Conservation (phyloP, 257 asterid species). For the Voacanga thouarsii region DNA sequence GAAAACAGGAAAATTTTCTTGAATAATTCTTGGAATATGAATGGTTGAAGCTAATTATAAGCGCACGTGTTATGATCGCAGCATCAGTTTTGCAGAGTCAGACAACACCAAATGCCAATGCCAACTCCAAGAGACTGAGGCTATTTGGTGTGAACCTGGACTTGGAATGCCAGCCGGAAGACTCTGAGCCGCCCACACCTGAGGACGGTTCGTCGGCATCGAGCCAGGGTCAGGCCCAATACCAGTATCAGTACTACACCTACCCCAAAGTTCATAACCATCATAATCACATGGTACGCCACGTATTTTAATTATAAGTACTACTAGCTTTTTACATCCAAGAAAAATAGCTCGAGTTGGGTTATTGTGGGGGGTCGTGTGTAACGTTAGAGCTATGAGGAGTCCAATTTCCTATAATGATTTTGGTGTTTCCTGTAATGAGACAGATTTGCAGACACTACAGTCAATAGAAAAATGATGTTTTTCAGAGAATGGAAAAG, state of each 20-base stretch:
- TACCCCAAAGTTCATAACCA: constrained; percentile 16
- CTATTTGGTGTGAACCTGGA: constrained; percentile 86
- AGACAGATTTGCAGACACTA: constrained; percentile 17
- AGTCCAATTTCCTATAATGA: constrained; percentile 70
- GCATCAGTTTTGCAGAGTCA: constrained; percentile 27
- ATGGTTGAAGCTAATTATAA: neutral
- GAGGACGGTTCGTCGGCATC: constrained; percentile 45
- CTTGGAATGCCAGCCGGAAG: constrained; percentile 47
- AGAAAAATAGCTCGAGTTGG: neutral
- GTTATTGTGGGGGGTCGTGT: constrained; percentile 3
- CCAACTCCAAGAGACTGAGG: constrained; percentile 68
- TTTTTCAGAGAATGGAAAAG: neutral
- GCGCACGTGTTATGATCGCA: constrained; percentile 18
- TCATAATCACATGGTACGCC: constrained; percentile 63
- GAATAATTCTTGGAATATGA: neutral
- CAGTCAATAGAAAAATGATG: neutral
- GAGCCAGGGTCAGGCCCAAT: constrained; percentile 35
- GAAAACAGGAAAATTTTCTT: neutral
- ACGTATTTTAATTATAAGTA: constrained; percentile 11
- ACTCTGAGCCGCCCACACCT: constrained; percentile 21
- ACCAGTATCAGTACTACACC: constrained; percentile 34
- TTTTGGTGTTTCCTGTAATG: constrained; percentile 65
- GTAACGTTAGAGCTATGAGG: constrained; percentile 32
- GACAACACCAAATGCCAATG: constrained; percentile 33
- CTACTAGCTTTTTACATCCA: neutral